Evolutionary conservation across 257 asterid genomes (phyloP).

Genomic region (Solanum sparsipilum): DNA sequence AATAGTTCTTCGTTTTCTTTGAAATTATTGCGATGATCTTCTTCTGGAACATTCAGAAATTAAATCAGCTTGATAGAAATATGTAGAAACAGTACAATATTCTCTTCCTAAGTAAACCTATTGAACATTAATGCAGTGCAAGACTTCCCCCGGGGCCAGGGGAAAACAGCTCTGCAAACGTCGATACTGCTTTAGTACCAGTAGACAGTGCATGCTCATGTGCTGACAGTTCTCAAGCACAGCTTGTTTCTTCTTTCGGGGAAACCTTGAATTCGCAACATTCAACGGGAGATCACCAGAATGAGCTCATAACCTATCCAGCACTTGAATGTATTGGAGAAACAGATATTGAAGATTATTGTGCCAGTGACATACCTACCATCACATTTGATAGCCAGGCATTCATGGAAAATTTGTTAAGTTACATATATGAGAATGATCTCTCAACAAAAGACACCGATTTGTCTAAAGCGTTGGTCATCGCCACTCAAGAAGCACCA

Average conservation of each 20-base stretch:
- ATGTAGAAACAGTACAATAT: neutral
- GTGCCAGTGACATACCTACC: constrained; percentile 13
- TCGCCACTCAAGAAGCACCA: constrained; percentile 4
- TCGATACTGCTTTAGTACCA: neutral
- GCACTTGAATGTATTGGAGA: constrained; percentile 12
- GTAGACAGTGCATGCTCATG: neutral
- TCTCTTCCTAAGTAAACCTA: neutral
- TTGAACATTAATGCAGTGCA: constrained; percentile 14
- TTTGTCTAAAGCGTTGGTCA: constrained; percentile 16
- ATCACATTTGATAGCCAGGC: constrained; percentile 11
- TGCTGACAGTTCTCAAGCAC: neutral
- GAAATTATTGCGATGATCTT: neutral
- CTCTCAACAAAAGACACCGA: neutral
- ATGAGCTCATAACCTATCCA: constrained; percentile 41
- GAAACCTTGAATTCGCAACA: neutral
- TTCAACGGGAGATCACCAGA: constrained; percentile 1
- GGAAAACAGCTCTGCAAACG: neutral
- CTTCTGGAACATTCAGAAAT: neutral
- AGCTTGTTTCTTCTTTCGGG: neutral
- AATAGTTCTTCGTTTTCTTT: neutral
- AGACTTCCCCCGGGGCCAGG: constrained; percentile 8
- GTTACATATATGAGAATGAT: neutral
- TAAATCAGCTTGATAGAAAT: neutral
- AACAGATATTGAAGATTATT: constrained; percentile 26
- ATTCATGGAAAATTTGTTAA: neutral